Evolutionary conservation across 2,329 filamentous ascomycete genomes (phyloP).

Genomic region (Colletotrichum tabaci): DNA sequence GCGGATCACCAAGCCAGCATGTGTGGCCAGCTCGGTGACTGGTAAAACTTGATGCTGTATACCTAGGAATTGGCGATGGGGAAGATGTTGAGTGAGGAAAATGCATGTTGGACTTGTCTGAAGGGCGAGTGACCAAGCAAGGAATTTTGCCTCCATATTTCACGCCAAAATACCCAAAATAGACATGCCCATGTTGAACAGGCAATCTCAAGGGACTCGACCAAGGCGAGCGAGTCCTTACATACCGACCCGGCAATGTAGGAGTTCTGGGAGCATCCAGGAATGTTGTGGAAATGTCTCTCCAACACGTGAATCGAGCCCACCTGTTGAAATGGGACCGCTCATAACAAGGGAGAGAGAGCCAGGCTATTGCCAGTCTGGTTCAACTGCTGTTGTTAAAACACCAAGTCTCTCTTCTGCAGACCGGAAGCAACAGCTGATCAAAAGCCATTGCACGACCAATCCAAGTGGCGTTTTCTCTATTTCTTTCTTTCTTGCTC

Average conservation of each 20-base stretch:
- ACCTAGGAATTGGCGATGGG: neutral
- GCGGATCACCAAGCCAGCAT: neutral
- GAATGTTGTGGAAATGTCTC: constrained; percentile 7
- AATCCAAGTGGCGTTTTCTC: too few species aligned
- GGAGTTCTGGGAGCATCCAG: neutral
- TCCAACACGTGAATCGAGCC: neutral
- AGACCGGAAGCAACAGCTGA: too few species aligned
- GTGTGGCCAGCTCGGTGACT: neutral
- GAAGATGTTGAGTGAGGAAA: neutral
- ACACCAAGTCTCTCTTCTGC: neutral
- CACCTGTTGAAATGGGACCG: neutral
- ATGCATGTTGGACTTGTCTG: too few species aligned
- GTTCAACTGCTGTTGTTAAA: neutral
- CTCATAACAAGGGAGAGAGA: neutral
- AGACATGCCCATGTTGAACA: neutral
- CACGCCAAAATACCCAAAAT: too few species aligned
- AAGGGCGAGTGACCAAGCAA: too few species aligned
- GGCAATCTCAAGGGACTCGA: neutral
- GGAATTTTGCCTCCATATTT: too few species aligned
- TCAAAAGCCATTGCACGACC: neutral
- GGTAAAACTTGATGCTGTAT: neutral
- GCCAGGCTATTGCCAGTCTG: neutral
- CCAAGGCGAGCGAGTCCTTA: neutral
- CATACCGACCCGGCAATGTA: neutral
- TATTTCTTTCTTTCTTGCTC: too few species aligned